A percentile compares a stretch with the other conserved stretches of the same genome.
These are phyloP conservation scores for Fusarium sp. DNA, from an alignment of 2,329 filamentous ascomycete species.

Conservation along the genomic window DNA sequence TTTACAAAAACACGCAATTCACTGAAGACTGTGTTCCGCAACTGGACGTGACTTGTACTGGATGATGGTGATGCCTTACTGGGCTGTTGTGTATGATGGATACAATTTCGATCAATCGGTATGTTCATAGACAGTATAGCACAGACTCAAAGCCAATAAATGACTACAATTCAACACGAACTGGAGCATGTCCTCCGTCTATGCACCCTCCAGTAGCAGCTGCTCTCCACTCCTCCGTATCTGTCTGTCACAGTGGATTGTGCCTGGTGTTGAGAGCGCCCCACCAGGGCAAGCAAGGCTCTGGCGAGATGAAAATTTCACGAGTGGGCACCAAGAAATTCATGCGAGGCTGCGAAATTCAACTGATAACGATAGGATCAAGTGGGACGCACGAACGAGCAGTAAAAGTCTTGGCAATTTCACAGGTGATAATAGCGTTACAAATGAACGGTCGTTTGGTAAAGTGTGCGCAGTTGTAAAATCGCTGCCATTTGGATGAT, in stretches of 20 bases:
- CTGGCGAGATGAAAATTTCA: conserved; percentile 37
- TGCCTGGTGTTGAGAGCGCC: conserved; percentile 16
- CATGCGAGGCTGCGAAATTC: conserved; percentile 47
- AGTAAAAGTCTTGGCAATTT: not conserved
- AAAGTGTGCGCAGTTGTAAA: too few relatives aligned
- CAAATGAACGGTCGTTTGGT: not conserved
- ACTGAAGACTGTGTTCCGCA: conserved; percentile 20
- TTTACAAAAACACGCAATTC: conserved; percentile 48
- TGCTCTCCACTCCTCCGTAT: not conserved
- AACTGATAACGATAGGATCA: not conserved
- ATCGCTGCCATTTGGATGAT: not conserved
- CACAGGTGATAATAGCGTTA: not conserved
- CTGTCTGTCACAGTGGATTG: not conserved
- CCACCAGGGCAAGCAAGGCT: conserved; percentile 51
- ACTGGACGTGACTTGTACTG: not conserved
- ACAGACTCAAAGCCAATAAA: not conserved
- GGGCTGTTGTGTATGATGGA: not conserved
- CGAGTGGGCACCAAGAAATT: conserved; percentile 36
- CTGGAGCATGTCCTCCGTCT: not conserved
- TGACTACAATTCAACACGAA: not conserved
- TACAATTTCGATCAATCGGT: not conserved
- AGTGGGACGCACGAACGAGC: not conserved
- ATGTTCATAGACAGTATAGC: too few relatives aligned
- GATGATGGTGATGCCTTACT: not conserved
- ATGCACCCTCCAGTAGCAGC: not conserved